Evolutionary conservation across 345 rosid species (phyloP).

Genomic region (Salix purpurea): DNA sequence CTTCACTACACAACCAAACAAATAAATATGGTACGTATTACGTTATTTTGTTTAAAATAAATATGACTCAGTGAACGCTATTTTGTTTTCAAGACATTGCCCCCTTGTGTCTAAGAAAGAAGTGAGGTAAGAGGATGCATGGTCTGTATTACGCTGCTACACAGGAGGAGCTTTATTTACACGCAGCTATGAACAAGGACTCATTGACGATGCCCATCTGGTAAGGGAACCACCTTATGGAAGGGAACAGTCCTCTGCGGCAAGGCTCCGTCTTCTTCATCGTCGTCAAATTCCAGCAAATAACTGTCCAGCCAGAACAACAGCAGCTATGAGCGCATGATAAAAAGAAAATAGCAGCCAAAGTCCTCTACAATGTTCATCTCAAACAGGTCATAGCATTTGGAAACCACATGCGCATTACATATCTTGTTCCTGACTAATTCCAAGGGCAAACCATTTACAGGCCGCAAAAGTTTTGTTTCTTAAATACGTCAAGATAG

Average conservation of each 20-base stretch:
- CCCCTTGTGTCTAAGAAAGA: not conserved
- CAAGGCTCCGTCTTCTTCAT: constrained; percentile 90
- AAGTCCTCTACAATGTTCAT: not conserved
- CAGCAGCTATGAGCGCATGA: too few species aligned
- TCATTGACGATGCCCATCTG: constrained; percentile 81
- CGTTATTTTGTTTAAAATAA: too few species aligned
- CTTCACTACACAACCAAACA: not conserved
- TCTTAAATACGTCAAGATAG: not conserved
- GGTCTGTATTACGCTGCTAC: not conserved
- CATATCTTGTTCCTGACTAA: not conserved
- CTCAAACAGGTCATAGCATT: not conserved
- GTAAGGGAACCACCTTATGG: constrained; percentile 73
- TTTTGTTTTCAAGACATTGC: not conserved
- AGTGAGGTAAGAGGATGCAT: not conserved
- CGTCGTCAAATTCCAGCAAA: constrained; percentile 87
- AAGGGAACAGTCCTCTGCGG: constrained; percentile 85
- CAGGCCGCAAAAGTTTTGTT: not conserved
- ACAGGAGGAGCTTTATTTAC: constrained; percentile 7
- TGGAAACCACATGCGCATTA: not conserved
- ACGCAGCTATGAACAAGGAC: constrained; percentile 23
- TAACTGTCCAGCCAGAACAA: constrained; percentile 45
- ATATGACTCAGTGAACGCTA: too few species aligned
- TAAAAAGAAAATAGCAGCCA: too few species aligned
- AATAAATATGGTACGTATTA: not conserved
- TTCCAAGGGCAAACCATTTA: not conserved